Base-by-base conservation (phyloP, 108 stramenopile species). In the Mediolabrus comicus region DNA sequence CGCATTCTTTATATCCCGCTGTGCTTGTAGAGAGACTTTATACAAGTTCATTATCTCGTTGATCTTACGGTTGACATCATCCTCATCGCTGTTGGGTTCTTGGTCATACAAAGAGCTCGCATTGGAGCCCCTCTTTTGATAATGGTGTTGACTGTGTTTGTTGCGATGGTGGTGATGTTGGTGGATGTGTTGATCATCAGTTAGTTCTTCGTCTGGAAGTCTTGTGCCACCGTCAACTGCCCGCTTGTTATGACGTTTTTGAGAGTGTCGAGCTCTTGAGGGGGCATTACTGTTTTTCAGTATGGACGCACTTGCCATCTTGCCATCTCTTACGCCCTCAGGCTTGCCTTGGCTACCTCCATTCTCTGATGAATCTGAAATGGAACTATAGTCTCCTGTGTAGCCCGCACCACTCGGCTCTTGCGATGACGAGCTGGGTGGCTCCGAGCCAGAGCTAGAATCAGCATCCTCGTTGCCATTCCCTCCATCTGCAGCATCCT, bases 311-410 rank as follows among this genome's bases (percentile, higher is more conserved):
- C 46, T 32, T 19, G 54, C 16, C 14, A n/a, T 62, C 26, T 34
- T 38, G 26, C 38, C 35, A 51, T 24, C 53, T 51, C 34, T 63
- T 63, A 29, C 46, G 41, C 8, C 53, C 54, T 39, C 24, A 22
- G 46, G 46, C 46, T 49, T 49, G 46, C 46, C 22, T 49, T 49
- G 46, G 46, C 46, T 55, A 11, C 53, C 39, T 32, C 36, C 53
- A 8, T 25, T 35, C 19, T 34, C 53, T 10, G 65, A 66, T 33
- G 33, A 35, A 35, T 66, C 65, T 9, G 53, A 54, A 19, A 66
- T 66, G 4, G 65, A 66, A 22, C 19, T 22, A 33, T 66, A 54
- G 35, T 66, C 65, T 8, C 65, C 65, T 26, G 32, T 33, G 65
- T 66, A 66, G 33, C 65, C 65, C 32, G 46, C 46, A 24, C 46